phyloP scores from a whole-genome alignment of 441 rosid species.

The Biscutella laevigata region DNA sequence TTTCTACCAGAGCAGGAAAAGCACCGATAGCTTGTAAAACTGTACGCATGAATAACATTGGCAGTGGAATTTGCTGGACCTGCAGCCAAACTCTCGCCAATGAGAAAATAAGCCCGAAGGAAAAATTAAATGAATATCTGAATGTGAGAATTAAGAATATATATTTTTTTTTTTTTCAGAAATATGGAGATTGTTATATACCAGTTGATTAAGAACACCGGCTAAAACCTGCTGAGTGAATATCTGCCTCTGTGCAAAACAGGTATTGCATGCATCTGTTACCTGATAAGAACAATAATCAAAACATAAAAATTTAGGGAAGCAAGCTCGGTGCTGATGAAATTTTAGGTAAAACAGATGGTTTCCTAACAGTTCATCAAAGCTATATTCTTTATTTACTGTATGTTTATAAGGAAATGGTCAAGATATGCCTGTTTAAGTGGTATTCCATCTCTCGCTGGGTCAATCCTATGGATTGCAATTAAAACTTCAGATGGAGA shows the following conservation, averaged over 20 bases:
- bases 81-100: slow-evolving; percentile 31
- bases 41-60: slow-evolving; percentile 97
- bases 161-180: no score
- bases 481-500: slow-evolving; percentile 82
- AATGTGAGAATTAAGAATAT: not conserved
- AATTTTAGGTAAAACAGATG: slow-evolving; percentile 6
- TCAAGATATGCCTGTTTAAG: slow-evolving; percentile 61
- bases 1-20: slow-evolving; percentile 90
- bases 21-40: slow-evolving; percentile 96
- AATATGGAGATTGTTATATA: slow-evolving; percentile 27
- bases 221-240: slow-evolving; percentile 97
- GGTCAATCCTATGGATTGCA: slow-evolving; percentile 92
- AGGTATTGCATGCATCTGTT: slow-evolving; percentile 93
- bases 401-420: slow-evolving; percentile 9
- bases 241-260: slow-evolving; percentile 80
- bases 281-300: slow-evolving; percentile 40
- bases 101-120: slow-evolving; percentile 15
- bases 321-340: slow-evolving; percentile 14
- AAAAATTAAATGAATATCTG: not conserved
- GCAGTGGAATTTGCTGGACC: slow-evolving; percentile 98
- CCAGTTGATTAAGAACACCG: slow-evolving; percentile 95
- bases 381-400: slow-evolving; percentile 3
- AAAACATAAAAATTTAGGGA: slow-evolving; percentile 9
- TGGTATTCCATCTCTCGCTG: slow-evolving; percentile 82
- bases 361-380: slow-evolving; percentile 3